These are phyloP conservation scores for Avena atlantica DNA, from an alignment of 176 grass and related monocot genomes.

Conservation along the genomic window DNA sequence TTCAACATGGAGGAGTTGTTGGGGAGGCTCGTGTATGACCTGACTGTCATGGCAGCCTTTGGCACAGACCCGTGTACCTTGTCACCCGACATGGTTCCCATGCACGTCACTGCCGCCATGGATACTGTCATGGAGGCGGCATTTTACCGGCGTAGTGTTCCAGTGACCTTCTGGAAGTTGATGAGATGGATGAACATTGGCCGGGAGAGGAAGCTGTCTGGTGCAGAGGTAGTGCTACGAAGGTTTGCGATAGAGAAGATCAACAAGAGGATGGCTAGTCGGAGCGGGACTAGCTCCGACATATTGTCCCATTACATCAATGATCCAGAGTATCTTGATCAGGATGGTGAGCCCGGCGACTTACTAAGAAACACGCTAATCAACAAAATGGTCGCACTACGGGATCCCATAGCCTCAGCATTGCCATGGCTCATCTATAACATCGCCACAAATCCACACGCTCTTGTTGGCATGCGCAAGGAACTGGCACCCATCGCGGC, in stretches of 20 bases:
- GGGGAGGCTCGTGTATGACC: not conserved
- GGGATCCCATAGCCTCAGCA: conserved; percentile 22
- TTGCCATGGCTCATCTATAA: conserved; percentile 50
- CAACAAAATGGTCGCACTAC: conserved; percentile 39
- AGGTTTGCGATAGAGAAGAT: conserved; percentile 16
- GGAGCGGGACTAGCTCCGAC: too few species aligned
- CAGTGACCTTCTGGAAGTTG: conserved; percentile 42
- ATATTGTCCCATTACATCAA: conserved; percentile 10
- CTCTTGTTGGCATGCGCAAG: too few species aligned
- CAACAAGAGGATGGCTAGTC: not conserved
- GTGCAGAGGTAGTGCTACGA: not conserved
- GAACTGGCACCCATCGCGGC: not conserved
- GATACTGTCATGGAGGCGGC: not conserved
- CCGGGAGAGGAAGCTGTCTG: conserved; percentile 21
- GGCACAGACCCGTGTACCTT: not conserved
- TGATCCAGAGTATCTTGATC: not conserved
- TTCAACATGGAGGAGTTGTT: not conserved
- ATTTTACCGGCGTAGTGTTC: not conserved
- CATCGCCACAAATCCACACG: conserved; percentile 4
- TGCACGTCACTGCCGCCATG: not conserved
- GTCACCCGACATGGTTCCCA: not conserved
- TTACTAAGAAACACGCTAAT: conserved; percentile 35
- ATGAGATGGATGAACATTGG: conserved; percentile 20
- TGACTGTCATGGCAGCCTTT: not conserved
- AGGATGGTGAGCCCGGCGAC: not conserved